Conservation (phyloP, 176 grass and related monocot species). For the Rhynchospora tenuis region DNA sequence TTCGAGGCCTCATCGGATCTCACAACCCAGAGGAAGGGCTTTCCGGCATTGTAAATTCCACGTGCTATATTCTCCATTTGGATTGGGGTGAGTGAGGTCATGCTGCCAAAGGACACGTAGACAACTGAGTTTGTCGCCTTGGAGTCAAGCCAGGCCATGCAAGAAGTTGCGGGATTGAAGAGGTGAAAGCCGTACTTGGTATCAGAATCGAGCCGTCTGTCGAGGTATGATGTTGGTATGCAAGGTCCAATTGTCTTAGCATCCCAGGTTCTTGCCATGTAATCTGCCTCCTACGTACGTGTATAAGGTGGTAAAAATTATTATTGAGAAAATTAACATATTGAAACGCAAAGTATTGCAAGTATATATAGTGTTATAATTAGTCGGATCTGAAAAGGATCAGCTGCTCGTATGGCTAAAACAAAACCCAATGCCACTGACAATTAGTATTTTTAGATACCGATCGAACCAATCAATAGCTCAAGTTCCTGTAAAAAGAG, state of each 20-base stretch:
- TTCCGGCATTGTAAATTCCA: conserved; percentile 20
- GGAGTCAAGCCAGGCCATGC: conserved; percentile 31
- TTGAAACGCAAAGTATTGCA: no score
- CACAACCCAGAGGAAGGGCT: conserved; percentile 37
- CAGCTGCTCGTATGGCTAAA: no score
- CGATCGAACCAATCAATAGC: no score
- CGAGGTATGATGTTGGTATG: conserved; percentile 20
- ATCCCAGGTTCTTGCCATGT: conserved; percentile 20
- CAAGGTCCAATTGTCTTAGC: conserved; percentile 34
- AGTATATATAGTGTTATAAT: no score
- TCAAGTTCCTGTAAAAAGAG: no score
- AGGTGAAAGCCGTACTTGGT: conserved; percentile 24
- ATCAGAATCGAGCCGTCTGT: conserved; percentile 6
- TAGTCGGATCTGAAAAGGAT: no score
- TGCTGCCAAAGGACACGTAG: conserved; percentile 38
- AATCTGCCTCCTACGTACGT: conserved; percentile 26
- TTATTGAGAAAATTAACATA: no score
- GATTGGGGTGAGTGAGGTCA: neutral
- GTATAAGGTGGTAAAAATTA: neutral
- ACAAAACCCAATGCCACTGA: no score
- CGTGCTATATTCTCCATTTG: conserved; percentile 26
- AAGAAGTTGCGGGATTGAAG: neutral
- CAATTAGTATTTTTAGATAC: no score
- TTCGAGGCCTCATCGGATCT: conserved; percentile 2
- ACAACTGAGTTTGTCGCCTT: conserved; percentile 18